A percentile compares a stretch with the other conserved stretches of the same genome.
These are phyloP conservation scores for Diplodia mutila DNA, from an alignment of 2,329 filamentous ascomycete genomes.

Conservation along the genomic window DNA sequence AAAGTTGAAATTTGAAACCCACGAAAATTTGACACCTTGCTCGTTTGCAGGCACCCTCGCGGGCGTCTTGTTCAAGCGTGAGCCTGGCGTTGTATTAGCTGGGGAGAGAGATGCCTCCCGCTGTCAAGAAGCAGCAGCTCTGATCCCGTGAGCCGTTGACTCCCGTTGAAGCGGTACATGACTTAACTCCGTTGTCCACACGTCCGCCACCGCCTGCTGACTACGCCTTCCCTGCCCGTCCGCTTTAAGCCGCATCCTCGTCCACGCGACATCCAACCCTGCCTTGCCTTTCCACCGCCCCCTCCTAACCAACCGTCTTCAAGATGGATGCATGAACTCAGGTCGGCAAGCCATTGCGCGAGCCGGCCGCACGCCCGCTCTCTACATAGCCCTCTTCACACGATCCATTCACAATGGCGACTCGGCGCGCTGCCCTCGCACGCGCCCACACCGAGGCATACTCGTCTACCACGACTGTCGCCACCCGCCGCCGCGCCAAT, in stretches of 20 bases:
- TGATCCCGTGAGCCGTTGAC: constrained; percentile 33
- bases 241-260: constrained; percentile 10
- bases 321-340: constrained; percentile 49
- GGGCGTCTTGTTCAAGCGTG: constrained; percentile 27
- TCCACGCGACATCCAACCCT: constrained; percentile 11
- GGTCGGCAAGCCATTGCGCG: constrained; percentile 20
- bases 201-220: constrained; percentile 14
- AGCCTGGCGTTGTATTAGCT: constrained; percentile 59
- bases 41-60: constrained; percentile 23
- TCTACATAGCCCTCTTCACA: constrained; percentile 27
- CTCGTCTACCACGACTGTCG: constrained; percentile 8
- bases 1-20: constrained; percentile 58
- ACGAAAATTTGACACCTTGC: constrained; percentile 43
- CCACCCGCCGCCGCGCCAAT: background rate
- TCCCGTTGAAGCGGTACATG: constrained; percentile 39
- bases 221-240: constrained; percentile 3
- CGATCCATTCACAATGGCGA: background rate
- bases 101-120: constrained; percentile 51
- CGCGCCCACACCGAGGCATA: background rate
- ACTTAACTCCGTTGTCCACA: background rate
- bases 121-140: constrained; percentile 41
- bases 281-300: constrained; percentile 30
- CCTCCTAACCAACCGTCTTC: constrained; percentile 37
- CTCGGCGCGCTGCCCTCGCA: background rate
- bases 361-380: constrained; percentile 37